Conservation (phyloP, 2,329 filamentous ascomycete genomes). For the Helotiales sp. region DNA sequence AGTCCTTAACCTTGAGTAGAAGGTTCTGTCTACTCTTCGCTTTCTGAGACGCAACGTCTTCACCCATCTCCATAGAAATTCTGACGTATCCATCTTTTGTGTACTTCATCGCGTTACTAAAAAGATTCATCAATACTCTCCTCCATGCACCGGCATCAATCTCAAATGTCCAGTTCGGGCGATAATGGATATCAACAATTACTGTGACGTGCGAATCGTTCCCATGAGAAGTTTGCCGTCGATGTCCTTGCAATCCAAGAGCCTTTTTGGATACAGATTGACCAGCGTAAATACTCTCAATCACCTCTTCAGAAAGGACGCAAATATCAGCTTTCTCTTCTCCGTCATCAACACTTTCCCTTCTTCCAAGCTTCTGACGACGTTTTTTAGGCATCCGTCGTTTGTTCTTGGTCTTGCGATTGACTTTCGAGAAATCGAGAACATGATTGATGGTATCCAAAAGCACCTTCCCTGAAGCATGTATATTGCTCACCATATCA, state of each 20-base stretch:
- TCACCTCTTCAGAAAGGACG: conserved; percentile 33
- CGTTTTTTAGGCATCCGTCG: conserved; percentile 21
- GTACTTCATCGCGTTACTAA: conserved; percentile 64
- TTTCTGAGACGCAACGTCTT: conserved; percentile 18
- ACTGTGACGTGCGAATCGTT: conserved; percentile 40
- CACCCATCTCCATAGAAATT: conserved; percentile 39
- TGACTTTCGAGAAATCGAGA: conserved; percentile 56
- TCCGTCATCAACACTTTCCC: conserved; percentile 14
- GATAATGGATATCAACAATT: conserved; percentile 51
- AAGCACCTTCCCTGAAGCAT: conserved; percentile 51
- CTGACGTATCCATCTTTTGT: conserved; percentile 53
- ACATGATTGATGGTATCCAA: conserved; percentile 55
- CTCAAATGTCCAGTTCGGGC: conserved; percentile 51
- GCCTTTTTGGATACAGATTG: conserved; percentile 27
- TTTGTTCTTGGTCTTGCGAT: conserved; percentile 35
- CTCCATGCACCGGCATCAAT: conserved; percentile 54
- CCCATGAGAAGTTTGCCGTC: conserved; percentile 15
- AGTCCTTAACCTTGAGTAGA: conserved; percentile 55
- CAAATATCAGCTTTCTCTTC: conserved; percentile 30
- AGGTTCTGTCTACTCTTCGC: conserved; percentile 23
- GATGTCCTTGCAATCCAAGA: conserved; percentile 24
- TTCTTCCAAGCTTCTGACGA: conserved; percentile 9
- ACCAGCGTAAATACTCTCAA: conserved; percentile 34
- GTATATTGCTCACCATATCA: conserved; percentile 49
- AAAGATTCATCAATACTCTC: conserved; percentile 59